Conservation (phyloP, 192 early-diverging fungal species). For the Helicostylum pulchrum region DNA sequence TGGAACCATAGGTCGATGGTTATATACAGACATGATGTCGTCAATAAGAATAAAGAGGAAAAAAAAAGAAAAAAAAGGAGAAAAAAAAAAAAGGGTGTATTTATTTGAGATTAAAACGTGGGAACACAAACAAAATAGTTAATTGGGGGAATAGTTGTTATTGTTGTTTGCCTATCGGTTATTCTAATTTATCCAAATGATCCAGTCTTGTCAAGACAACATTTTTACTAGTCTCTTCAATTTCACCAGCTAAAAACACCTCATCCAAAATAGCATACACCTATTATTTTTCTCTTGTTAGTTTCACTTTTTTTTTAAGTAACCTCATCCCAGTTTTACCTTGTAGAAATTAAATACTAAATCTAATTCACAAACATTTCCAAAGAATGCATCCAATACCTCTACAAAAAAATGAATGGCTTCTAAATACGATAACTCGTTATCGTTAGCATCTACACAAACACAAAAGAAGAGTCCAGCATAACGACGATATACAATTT, state of each 20-base stretch:
- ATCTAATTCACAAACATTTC: conserved; percentile 97
- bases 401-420: conserved; percentile 99
- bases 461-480: conserved; percentile 99
- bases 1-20: conserved; percentile 79
- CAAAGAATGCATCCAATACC: conserved; percentile 96
- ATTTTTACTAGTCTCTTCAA: conserved; percentile 92
- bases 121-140: not conserved
- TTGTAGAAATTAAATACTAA: conserved; percentile 98
- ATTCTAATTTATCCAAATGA: conserved; percentile 72
- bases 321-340: conserved; percentile 32
- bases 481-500: conserved; percentile 97
- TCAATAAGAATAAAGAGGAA: not conserved
- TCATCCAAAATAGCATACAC: conserved; percentile 98
- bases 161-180: conserved; percentile 1
- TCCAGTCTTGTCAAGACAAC: conserved; percentile 72
- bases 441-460: conserved; percentile 98
- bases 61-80: not conserved
- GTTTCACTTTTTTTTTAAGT: not conserved
- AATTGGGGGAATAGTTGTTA: not conserved
- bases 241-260: conserved; percentile 96
- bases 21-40: conserved; percentile 52
- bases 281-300: conserved; percentile 24
- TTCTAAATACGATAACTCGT: conserved; percentile 92
- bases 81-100: not conserved
- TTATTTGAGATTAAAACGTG: not conserved